Conservation (phyloP, 306 rosid species). For the Medicago ruthenica region DNA sequence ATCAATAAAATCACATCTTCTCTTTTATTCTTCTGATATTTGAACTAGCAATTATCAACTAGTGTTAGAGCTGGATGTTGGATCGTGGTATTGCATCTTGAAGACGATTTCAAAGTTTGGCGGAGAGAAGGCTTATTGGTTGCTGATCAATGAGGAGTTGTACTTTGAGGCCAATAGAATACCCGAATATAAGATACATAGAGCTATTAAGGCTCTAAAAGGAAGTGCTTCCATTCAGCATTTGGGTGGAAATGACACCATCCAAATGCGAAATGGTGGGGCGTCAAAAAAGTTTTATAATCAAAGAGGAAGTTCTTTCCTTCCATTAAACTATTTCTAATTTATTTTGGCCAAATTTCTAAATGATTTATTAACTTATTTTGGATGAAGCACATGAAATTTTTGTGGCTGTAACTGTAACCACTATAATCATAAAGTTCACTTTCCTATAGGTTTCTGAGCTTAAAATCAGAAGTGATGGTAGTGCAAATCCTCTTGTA, state of each 20-base stretch:
- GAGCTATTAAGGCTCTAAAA: constrained; percentile 9
- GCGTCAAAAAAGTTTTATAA: background rate
- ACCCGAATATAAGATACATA: background rate
- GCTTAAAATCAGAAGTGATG: constrained; percentile 34
- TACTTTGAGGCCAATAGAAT: too few species aligned
- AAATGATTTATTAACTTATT: background rate
- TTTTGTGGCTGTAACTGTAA: constrained; percentile 30
- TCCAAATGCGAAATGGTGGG: background rate
- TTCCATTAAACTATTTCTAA: constrained; percentile 14
- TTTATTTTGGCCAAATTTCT: constrained; percentile 11
- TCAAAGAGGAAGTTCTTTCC: background rate
- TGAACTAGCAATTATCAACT: background rate
- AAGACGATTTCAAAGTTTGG: constrained; percentile 12
- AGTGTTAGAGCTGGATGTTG: constrained; percentile 11
- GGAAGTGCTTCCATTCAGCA: background rate
- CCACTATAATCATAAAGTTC: constrained; percentile 19
- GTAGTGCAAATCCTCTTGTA: constrained; percentile 31
- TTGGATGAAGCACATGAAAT: constrained; percentile 33
- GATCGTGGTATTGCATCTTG: constrained; percentile 23
- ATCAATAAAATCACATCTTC: background rate
- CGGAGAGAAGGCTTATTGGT: background rate
- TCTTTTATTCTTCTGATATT: too few species aligned
- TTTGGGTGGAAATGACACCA: background rate
- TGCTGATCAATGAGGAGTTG: too few species aligned
- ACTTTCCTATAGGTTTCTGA: constrained; percentile 38